phyloP scores from a whole-genome alignment of 495 filamentous ascomycete genomes.

The Choiromyces venosus region DNA sequence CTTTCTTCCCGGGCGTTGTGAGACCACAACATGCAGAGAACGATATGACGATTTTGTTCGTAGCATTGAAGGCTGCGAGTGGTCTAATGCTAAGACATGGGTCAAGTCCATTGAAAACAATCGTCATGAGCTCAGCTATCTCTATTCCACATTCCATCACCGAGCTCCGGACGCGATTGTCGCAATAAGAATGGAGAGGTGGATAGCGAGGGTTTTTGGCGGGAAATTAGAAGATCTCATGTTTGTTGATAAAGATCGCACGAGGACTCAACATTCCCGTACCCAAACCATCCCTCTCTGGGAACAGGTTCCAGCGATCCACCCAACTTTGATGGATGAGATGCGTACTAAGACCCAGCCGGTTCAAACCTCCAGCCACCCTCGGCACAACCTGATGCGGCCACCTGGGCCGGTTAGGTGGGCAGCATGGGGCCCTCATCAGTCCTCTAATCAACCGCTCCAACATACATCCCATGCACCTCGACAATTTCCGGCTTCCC shows the following conservation, averaged over 20 bases:
- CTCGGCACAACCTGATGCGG: not conserved
- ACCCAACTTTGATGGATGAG: not conserved
- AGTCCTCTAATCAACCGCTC: not conserved
- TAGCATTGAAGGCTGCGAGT: conserved; percentile 8
- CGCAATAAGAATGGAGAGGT: conserved; percentile 26
- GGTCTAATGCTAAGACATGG: conserved; percentile 12
- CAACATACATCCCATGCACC: not conserved
- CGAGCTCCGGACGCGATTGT: conserved; percentile 20
- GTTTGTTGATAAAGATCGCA: not conserved
- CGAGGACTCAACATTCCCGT: not conserved
- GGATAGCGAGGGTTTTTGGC: conserved; percentile 16
- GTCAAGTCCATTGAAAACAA: conserved; percentile 17
- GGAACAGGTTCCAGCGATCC: not conserved
- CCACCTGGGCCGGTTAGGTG: not conserved
- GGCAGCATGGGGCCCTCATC: not conserved
- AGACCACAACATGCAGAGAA: conserved; percentile 17
- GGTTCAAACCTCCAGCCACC: not conserved
- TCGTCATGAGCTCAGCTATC: conserved; percentile 10
- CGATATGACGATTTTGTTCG: conserved; percentile 17
- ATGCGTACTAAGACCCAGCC: not conserved
- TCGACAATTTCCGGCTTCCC: not conserved
- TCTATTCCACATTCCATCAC: conserved; percentile 5
- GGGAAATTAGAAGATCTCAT: conserved; percentile 13
- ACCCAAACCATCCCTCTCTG: not conserved
- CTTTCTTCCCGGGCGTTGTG: conserved; percentile 25